Percentiles rank a stretch among this genome's conserved stretches.
Conservation (phyloP, 1,284 basidiomycete species). For the Malassezia brasiliensis region DNA sequence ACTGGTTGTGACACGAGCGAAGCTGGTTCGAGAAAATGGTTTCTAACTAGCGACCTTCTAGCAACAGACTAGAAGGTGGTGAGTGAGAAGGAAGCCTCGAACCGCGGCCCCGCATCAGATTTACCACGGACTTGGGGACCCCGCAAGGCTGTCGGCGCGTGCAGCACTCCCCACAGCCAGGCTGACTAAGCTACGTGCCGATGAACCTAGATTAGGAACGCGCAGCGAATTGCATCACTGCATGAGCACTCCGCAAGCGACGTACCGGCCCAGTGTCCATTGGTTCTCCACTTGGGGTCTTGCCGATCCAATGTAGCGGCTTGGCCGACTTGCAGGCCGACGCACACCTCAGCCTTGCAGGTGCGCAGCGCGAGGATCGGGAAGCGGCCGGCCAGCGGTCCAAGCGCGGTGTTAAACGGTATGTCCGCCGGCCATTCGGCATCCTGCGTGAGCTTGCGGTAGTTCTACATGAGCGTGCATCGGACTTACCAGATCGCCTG, state of each 20-base stretch:
- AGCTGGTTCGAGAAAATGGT: slow-evolving; percentile 47
- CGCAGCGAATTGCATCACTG: slow-evolving; percentile 9
- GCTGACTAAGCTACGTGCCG: too few species aligned
- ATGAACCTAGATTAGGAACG: neutral
- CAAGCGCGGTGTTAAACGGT: slow-evolving; percentile 67
- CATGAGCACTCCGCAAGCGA: neutral
- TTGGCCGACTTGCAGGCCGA: slow-evolving; percentile 32
- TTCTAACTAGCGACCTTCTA: slow-evolving; percentile 6
- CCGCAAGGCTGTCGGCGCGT: too few species aligned
- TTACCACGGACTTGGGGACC: too few species aligned
- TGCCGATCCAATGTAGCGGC: slow-evolving; percentile 24
- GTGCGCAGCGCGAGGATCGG: slow-evolving; percentile 76
- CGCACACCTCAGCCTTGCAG: slow-evolving; percentile 71
- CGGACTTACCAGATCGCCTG: slow-evolving; percentile 6
- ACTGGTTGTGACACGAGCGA: slow-evolving; percentile 38
- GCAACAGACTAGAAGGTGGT: neutral
- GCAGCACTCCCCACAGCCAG: too few species aligned
- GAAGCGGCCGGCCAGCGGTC: slow-evolving; percentile 62
- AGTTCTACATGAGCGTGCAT: slow-evolving; percentile 17
- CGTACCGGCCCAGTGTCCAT: slow-evolving; percentile 36
- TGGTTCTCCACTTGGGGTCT: slow-evolving; percentile 37
- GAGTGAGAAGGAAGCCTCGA: neutral
- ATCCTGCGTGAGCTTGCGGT: slow-evolving; percentile 71
- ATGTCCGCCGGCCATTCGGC: slow-evolving; percentile 77
- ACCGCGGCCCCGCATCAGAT: too few species aligned